These are phyloP conservation scores for Solanum hybrid DNA, from an alignment of 305 asterid genomes.

Conservation along the genomic window DNA sequence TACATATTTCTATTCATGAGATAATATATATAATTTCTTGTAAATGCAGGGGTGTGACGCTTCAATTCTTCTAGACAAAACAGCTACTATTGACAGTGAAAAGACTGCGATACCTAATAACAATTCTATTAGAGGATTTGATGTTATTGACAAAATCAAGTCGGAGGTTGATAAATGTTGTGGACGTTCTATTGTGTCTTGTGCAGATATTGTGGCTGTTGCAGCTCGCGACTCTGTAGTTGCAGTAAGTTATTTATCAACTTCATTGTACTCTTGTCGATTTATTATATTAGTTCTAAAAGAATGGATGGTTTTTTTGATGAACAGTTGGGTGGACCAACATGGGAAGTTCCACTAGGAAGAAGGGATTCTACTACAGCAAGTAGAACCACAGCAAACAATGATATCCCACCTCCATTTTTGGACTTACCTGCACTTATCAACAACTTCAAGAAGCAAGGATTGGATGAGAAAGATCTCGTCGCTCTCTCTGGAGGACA, in stretches of 20 bases:
- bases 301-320: background rate
- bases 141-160: constrained; percentile 16
- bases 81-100: constrained; percentile 18
- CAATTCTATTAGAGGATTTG: constrained; percentile 17
- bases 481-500: constrained; percentile 45
- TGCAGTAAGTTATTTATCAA: background rate
- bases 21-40: background rate
- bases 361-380: constrained; percentile 32
- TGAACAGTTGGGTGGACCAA: constrained; percentile 25
- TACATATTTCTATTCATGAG: background rate
- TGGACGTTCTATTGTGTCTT: background rate
- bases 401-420: constrained; percentile 21
- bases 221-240: constrained; percentile 13
- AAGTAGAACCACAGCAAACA: constrained; percentile 13
- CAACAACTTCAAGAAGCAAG: constrained; percentile 15
- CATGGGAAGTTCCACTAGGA: constrained; percentile 25
- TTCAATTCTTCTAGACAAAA: constrained; percentile 17
- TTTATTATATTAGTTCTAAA: background rate
- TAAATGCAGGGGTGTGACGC: constrained; percentile 26
- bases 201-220: constrained; percentile 9
- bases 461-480: constrained; percentile 16
- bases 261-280: too few relatives aligned
- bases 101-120: constrained; percentile 14
- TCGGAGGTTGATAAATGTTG: constrained; percentile 4
- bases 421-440: constrained; percentile 21